Base-by-base conservation (phyloP, 2,329 filamentous ascomycete genomes). In the Beauveria sp. region DNA sequence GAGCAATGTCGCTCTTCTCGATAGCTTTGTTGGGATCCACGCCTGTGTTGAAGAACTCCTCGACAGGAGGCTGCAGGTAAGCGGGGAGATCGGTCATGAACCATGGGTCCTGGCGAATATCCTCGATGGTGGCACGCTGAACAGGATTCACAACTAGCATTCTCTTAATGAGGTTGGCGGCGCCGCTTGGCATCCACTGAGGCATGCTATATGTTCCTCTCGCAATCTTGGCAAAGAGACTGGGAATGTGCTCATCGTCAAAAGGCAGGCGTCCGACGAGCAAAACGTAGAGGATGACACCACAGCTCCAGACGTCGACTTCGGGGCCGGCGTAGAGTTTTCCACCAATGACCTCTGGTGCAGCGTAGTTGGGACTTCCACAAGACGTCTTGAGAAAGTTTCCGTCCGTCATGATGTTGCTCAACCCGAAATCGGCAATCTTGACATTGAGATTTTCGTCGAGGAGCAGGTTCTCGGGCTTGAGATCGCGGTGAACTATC, bases 381-480 rank as follows among this genome's bases (percentile, higher is more conserved):
- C 94, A 99, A 72, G 92, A 97, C 1, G 94, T 99, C 78, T 97
- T 97, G 69, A 99, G 84, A 72, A 99, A 99, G 73, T 99, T 99
- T 28, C 94, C 94, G 72, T 99, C 94, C 0, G 94, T 97, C 94
- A 99, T 99, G 77, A 99, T 99, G 73, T 99, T 99, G 79, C 93
- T 97, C 61, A 99, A 81, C 62, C 94, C 94, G 68, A 99, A 99
- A 76, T 99, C 94, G 69, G 94, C 94, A 77, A 99, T 99, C 79
- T 99, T 99, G 76, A 99, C 93, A 70, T 99, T 97, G 71, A 96
- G 88, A 63, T 96, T 88, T 66, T 96, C 91, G 76, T 99, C 94
- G 56, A 99, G 86, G 48, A 99, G 84, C 54, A 99, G 78, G 72
- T 99, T 99, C 79, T 99, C 94, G 10, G 94, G 94, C 75, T 99